Conservation (phyloP, 768 basidiomycete genomes). For the Russula abietina region DNA sequence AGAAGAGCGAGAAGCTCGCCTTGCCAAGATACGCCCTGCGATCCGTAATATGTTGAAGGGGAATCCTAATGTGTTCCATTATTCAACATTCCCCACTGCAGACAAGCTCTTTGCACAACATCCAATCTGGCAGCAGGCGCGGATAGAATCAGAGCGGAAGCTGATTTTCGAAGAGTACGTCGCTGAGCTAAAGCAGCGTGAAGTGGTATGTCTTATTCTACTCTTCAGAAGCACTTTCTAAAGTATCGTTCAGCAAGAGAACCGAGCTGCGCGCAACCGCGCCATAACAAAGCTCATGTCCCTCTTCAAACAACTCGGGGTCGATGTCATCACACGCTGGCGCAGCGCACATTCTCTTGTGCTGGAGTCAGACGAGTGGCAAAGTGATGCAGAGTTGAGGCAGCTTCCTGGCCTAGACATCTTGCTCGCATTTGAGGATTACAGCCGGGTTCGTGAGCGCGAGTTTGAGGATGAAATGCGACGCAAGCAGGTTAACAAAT, state of each 20-base stretch:
- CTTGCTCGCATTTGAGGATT: conserved; percentile 89
- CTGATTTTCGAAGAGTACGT: conserved; percentile 92
- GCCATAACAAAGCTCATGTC: conserved; percentile 78
- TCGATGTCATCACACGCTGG: conserved; percentile 95
- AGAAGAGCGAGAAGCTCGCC: conserved; percentile 76
- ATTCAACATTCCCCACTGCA: conserved; percentile 85
- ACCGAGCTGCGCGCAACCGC: conserved; percentile 65
- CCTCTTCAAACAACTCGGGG: conserved; percentile 80
- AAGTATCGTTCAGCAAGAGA: conserved; percentile 55
- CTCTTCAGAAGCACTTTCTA: conserved; percentile 4
- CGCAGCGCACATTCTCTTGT: conserved; percentile 74
- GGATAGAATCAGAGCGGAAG: conserved; percentile 77
- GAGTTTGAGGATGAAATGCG: conserved; percentile 88
- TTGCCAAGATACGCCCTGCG: conserved; percentile 83
- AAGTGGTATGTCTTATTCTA: conserved; percentile 58
- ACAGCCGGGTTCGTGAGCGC: conserved; percentile 80
- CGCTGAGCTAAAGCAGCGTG: conserved; percentile 74
- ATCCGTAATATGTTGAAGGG: conserved; percentile 80
- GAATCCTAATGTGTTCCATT: conserved; percentile 84
- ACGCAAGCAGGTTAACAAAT: conserved; percentile 74
- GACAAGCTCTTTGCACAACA: conserved; percentile 82
- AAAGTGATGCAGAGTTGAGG: conserved; percentile 65
- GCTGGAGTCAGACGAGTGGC: conserved; percentile 73
- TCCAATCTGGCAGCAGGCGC: conserved; percentile 86
- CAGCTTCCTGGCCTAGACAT: conserved; percentile 88